Percentiles rank a stretch among this genome's conserved stretches.
These are phyloP conservation scores for Lecanosticta acicola DNA, from an alignment of 2,329 filamentous ascomycete genomes.

Conservation along the genomic window DNA sequence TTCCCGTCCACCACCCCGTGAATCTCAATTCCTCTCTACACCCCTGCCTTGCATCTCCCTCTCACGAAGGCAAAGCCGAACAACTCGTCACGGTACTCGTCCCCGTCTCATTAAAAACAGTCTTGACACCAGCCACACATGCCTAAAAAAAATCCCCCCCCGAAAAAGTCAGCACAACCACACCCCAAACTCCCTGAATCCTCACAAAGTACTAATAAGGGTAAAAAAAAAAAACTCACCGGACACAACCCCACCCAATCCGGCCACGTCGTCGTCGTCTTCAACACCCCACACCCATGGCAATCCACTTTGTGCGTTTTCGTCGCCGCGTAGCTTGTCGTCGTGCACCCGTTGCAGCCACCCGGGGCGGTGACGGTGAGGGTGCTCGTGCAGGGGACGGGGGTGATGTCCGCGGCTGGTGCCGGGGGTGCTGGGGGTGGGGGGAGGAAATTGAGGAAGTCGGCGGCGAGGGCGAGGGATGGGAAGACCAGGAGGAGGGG, in stretches of 20 bases:
- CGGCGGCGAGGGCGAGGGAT: neutral
- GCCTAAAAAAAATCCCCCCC: neutral
- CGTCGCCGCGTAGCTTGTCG: constrained; percentile 9
- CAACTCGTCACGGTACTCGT: constrained; percentile 16
- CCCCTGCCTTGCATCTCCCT: too few species aligned
- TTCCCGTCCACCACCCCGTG: too few species aligned
- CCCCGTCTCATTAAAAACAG: constrained; percentile 7
- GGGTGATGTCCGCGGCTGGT: neutral
- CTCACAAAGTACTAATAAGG: neutral
- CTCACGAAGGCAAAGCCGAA: too few species aligned
- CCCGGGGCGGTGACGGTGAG: constrained; percentile 6
- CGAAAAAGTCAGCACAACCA: constrained; percentile 1
- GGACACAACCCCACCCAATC: constrained; percentile 9
- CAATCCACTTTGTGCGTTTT: constrained; percentile 12
- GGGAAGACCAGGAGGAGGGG: too few species aligned
- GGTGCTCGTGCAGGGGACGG: constrained; percentile 11
- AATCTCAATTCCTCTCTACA: too few species aligned
- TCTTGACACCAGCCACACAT: constrained; percentile 8
- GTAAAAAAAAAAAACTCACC: constrained; percentile 2
- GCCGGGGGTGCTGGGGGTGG: neutral
- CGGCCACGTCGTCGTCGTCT: constrained; percentile 9
- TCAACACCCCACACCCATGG: constrained; percentile 12
- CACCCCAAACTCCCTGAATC: neutral
- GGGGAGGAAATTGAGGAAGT: neutral
- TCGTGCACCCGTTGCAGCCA: constrained; percentile 10